A percentile compares a stretch with the other conserved stretches of the same genome.
Conservation (phyloP, 129 eudicot species). For the Saposhnikovia divaricata region DNA sequence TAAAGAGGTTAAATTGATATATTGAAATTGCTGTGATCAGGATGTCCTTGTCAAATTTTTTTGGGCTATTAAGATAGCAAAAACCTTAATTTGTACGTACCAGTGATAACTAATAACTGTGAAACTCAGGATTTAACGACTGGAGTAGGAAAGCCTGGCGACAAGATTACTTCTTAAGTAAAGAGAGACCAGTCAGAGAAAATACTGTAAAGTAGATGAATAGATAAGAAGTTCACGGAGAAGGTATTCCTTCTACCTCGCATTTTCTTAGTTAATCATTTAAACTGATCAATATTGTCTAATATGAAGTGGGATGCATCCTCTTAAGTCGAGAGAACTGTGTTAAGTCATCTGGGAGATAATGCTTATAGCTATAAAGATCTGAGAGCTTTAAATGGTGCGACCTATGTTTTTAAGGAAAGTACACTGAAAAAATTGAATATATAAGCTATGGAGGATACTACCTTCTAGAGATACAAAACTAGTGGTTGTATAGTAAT, state of each 20-base stretch:
- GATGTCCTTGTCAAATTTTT: neutral
- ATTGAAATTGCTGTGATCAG: neutral
- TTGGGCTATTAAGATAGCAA: neutral
- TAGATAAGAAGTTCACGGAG: neutral
- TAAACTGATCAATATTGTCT: neutral
- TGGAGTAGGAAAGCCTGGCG: neutral
- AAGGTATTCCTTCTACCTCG: neutral
- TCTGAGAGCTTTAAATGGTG: neutral
- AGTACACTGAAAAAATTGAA: too few relatives aligned
- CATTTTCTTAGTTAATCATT: neutral
- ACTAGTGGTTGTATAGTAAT: too few relatives aligned
- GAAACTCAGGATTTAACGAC: neutral
- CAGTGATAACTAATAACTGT: neutral
- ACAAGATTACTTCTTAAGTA: neutral
- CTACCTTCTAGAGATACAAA: too few relatives aligned
- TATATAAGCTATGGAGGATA: too few relatives aligned
- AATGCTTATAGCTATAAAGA: neutral
- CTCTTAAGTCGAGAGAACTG: neutral
- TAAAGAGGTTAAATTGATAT: slow-evolving; percentile 54
- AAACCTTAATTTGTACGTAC: neutral
- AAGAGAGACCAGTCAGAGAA: neutral
- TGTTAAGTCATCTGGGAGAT: neutral
- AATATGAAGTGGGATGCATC: neutral
- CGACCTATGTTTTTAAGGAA: too few relatives aligned
- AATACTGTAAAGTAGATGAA: neutral